These are phyloP conservation scores for Letharia lupina DNA, from an alignment of 495 filamentous ascomycete species.

Conservation along the genomic window DNA sequence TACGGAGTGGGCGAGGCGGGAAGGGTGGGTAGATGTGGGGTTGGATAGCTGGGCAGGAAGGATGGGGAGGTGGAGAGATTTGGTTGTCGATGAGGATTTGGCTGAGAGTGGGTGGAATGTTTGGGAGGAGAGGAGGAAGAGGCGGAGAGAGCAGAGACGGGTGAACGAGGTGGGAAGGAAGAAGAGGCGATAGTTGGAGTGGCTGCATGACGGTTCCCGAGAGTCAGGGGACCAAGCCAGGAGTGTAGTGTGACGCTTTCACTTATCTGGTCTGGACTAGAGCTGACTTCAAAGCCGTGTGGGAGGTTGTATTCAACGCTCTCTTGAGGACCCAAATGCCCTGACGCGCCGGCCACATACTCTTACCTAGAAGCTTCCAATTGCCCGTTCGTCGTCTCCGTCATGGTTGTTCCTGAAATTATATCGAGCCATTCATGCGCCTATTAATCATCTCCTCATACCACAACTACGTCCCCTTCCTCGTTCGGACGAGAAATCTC, in stretches of 20 bases:
- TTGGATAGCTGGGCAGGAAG: slow-evolving; percentile 58
- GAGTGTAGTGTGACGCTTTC: background rate
- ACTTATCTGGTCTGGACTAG: background rate
- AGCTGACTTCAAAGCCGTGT: background rate
- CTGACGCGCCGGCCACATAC: background rate
- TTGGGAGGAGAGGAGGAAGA: slow-evolving; percentile 57
- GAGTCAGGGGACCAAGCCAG: background rate
- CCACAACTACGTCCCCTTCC: slow-evolving; percentile 2
- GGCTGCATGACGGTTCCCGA: background rate
- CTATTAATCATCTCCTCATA: background rate
- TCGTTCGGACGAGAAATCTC: slow-evolving; percentile 42
- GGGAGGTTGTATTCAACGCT: background rate
- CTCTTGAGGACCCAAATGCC: background rate
- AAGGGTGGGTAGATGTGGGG: slow-evolving; percentile 59
- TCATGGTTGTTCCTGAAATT: background rate
- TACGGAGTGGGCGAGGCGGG: slow-evolving; percentile 53
- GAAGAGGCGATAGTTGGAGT: slow-evolving; percentile 8
- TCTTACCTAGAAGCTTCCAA: background rate
- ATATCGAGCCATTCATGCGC: background rate
- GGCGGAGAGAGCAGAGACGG: slow-evolving; percentile 1
- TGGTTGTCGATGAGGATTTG: slow-evolving; percentile 84
- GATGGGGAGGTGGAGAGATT: slow-evolving; percentile 64
- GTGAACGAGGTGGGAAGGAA: slow-evolving; percentile 15
- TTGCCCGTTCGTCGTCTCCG: background rate
- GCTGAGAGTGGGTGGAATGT: slow-evolving; percentile 88